Base-by-base conservation (phyloP, 2,329 filamentous ascomycete species). In the Fusarium nelsonii region DNA sequence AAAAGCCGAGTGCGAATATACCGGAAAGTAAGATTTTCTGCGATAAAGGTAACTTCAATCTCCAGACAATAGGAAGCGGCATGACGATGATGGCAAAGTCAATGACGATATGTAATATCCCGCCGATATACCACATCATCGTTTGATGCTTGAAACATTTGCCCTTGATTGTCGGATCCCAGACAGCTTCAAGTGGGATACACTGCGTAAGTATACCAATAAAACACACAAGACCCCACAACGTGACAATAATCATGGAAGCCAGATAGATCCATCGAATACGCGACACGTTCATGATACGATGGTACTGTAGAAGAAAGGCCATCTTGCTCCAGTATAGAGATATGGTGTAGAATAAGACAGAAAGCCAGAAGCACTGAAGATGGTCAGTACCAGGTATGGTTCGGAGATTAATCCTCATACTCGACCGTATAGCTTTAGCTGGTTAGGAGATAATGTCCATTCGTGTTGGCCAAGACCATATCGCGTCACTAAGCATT, bases 311-410 rank as follows among this genome's bases (percentile, higher is more conserved):
- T 0, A 73, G 9, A 0, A 73, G 12, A 4, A 73, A 66, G 7
- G 66, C 45, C 58, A 73, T 20, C 14, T 73, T 73, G 30, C n/a
- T 34, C 1, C 43, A 45, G 37, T 39, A 52, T 0, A 72, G 11
- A 4, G 48, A 37, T 23, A 32, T 10, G 4, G 33, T 18, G 26
- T 73, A 73, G 39, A 73, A 68, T 0, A 72, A 0, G 4, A 72
- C 26, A 2, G 60, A 73, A 1, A 73, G 9, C 71, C 65, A 73
- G 46, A 73, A 73, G 15, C 46, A 51, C 71, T 73, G 3, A 1
- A 1, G 0, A 15, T 1, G 0, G n/a, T 48, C n/a, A 69, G 44
- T 12, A 6, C 0, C 20, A 8, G 4, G 4, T 0, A 4, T 0
- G 5, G 0, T 3, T 1, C 7, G 2, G 0, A 16, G 12, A 3